Evolutionary conservation across 495 filamentous ascomycete genomes (phyloP).

Genomic region (Aspergillus taichungensis): DNA sequence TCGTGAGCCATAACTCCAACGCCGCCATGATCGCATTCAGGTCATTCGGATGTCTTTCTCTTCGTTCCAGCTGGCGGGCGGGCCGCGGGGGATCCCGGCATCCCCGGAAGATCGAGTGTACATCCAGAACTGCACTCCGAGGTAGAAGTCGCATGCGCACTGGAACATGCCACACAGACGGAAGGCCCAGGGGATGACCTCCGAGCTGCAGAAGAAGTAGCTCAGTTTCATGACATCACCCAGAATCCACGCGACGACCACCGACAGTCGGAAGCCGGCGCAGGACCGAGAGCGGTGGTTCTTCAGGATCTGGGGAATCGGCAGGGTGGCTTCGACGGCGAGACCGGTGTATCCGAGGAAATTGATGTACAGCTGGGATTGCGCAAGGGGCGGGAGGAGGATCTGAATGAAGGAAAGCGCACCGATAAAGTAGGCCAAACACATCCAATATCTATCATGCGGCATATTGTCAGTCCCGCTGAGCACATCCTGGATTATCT

Average conservation of each 20-base stretch:
- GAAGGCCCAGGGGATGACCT: constrained; percentile 74
- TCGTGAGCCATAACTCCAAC: not conserved
- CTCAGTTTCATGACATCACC: constrained; percentile 95
- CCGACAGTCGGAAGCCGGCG: constrained; percentile 81
- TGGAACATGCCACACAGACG: constrained; percentile 91
- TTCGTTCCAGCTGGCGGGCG: constrained; percentile 19
- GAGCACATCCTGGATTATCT: not conserved
- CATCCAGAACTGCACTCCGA: constrained; percentile 80
- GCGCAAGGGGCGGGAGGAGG: constrained; percentile 52
- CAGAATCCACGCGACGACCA: constrained; percentile 78
- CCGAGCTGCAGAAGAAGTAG: constrained; percentile 73
- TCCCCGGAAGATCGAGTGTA: constrained; percentile 52
- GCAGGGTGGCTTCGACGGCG: constrained; percentile 79
- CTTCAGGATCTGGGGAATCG: constrained; percentile 77
- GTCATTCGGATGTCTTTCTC: constrained; percentile 41
- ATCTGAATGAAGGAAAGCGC: constrained; percentile 61
- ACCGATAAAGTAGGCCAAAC: constrained; percentile 62
- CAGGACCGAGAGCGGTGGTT: constrained; percentile 74
- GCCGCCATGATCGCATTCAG: constrained; percentile 11
- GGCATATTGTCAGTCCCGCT: constrained; percentile 1
- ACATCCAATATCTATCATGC: constrained; percentile 73
- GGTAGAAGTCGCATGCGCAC: constrained; percentile 69
- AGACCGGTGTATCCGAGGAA: constrained; percentile 78
- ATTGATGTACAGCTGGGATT: constrained; percentile 58
- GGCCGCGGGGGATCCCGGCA: constrained; percentile 17